Evolutionary conservation across 2,329 filamentous ascomycete species (phyloP).

Genomic region (Pestalotiopsis sp.): DNA sequence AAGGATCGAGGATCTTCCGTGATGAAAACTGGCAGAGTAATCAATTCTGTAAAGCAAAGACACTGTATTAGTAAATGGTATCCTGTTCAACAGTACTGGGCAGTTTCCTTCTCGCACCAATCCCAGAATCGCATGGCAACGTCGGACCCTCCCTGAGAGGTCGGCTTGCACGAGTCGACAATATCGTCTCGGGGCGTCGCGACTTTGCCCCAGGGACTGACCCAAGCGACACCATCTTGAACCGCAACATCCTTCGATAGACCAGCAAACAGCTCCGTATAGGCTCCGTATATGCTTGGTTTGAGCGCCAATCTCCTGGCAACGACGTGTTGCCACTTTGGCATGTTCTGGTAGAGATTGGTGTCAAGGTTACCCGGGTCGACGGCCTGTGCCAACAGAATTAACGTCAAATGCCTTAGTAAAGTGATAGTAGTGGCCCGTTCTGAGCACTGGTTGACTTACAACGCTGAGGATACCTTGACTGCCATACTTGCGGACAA

Average conservation of each 20-base stretch:
- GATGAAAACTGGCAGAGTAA: neutral
- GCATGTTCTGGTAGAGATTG: neutral
- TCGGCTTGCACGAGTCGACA: no score
- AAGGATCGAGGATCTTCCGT: conserved; percentile 18
- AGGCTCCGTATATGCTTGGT: neutral
- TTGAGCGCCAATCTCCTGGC: no score
- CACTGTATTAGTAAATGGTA: neutral
- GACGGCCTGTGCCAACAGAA: neutral
- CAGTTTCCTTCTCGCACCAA: no score
- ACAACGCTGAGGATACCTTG: neutral
- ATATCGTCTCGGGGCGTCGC: no score
- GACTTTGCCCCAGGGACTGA: no score
- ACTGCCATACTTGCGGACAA: neutral
- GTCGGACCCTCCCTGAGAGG: no score
- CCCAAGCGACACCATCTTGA: no score
- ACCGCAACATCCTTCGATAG: neutral
- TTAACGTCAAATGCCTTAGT: neutral
- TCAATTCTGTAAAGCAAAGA: neutral
- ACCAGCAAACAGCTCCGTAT: neutral
- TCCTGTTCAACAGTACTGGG: no score
- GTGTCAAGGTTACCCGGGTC: neutral
- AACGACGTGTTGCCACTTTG: neutral
- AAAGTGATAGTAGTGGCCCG: no score
- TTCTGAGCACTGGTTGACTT: neutral
- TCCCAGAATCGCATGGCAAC: no score